Percentiles rank a stretch among this genome's conserved stretches.
phyloP scores from a whole-genome alignment of 768 basidiomycete species.

The Boletales sp. region DNA sequence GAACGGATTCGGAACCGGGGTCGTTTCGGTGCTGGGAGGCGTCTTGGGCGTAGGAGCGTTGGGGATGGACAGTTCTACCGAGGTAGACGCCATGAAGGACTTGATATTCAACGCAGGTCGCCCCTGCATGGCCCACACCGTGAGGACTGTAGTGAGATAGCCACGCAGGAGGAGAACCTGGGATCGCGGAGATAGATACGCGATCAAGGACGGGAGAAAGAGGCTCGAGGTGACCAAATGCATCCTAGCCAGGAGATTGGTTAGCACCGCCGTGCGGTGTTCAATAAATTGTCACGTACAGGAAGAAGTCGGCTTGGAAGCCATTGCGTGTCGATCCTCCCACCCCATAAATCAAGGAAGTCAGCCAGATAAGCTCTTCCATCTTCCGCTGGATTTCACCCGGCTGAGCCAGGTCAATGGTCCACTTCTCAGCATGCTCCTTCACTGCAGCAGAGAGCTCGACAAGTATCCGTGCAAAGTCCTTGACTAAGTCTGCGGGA shows the following conservation, averaged over 20 bases:
- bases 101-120: slow-evolving; percentile 30
- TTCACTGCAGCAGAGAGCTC: slow-evolving; percentile 1
- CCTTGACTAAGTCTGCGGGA: slow-evolving; percentile 15
- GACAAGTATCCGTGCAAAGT: slow-evolving; percentile 7
- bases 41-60: not conserved
- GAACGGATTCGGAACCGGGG: slow-evolving; percentile 36
- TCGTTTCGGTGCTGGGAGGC: slow-evolving; percentile 10
- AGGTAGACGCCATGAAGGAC: slow-evolving; percentile 27
- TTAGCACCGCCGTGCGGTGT: not conserved
- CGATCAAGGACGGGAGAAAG: slow-evolving; percentile 27
- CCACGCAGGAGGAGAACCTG: slow-evolving; percentile 28
- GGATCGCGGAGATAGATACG: slow-evolving; percentile 11
- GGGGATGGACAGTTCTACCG: slow-evolving; percentile 14
- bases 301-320: slow-evolving; percentile 41
- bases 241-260: slow-evolving; percentile 11
- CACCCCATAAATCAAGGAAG: slow-evolving; percentile 51
- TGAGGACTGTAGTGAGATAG: slow-evolving; percentile 22
- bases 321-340: slow-evolving; percentile 56
- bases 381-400: slow-evolving; percentile 50
- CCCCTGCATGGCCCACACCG: slow-evolving; percentile 30
- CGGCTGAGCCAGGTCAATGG: slow-evolving; percentile 31
- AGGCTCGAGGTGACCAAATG: slow-evolving; percentile 29
- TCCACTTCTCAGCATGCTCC: slow-evolving; percentile 40
- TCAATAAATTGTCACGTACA: slow-evolving; percentile 32
- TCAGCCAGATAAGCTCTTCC: slow-evolving; percentile 60